phyloP scores from a whole-genome alignment of 2,329 filamentous ascomycete species.

The Aspergillus thermomutatus region DNA sequence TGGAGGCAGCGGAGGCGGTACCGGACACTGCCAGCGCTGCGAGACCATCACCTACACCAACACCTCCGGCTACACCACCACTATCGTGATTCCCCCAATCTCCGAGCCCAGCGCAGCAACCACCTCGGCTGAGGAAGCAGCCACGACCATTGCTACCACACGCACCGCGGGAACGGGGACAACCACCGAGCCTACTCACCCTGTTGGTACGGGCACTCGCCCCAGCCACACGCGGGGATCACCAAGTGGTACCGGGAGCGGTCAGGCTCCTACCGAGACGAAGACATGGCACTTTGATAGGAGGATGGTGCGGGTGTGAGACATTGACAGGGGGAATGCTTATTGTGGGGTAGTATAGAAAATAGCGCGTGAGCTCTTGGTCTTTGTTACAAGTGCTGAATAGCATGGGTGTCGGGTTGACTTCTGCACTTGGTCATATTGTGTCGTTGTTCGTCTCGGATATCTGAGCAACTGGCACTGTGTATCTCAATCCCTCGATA shows the following conservation, averaged over 20 bases:
- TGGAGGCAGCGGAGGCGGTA: too few relatives aligned
- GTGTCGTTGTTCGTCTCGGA: too few relatives aligned
- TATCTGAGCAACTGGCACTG: neutral
- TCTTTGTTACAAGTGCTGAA: too few relatives aligned
- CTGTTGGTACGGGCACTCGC: neutral
- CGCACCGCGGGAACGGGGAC: too few relatives aligned
- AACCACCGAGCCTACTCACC: neutral
- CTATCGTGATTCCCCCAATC: constrained; percentile 24
- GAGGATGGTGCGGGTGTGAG: neutral
- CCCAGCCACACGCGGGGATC: neutral
- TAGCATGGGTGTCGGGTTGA: too few relatives aligned
- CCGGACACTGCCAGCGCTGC: constrained; percentile 18
- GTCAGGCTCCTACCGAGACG: neutral
- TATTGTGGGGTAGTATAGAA: neutral
- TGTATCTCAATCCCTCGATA: too few relatives aligned
- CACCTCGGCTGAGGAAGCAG: too few relatives aligned
- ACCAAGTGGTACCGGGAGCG: constrained; percentile 7
- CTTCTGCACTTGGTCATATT: neutral
- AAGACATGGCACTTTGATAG: neutral
- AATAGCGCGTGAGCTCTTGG: neutral
- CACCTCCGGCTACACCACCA: constrained; percentile 20
- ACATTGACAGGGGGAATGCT: neutral
- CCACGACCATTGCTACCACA: neutral
- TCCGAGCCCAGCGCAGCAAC: too few relatives aligned
- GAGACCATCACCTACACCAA: constrained; percentile 28